Evolutionary conservation across 371 early-diverging fungal genomes (phyloP).

Genomic region (Mucor circinelloides): DNA sequence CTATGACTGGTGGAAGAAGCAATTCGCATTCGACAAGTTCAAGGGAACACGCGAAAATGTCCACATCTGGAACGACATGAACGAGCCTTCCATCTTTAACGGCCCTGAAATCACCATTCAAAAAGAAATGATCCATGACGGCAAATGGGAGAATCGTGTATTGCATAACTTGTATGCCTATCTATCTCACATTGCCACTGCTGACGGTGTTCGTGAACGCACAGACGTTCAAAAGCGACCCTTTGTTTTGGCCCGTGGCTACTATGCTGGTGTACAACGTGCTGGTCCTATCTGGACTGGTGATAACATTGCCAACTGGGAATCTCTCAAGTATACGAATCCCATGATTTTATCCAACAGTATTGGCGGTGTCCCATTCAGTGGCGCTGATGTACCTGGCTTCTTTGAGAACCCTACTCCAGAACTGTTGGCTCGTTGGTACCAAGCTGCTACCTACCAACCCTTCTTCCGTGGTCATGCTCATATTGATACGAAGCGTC

Average conservation of each 20-base stretch:
- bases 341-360: constrained; percentile 84
- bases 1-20: constrained; percentile 79
- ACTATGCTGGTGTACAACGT: constrained; percentile 87
- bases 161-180: constrained; percentile 89
- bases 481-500: constrained; percentile 92
- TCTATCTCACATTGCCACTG: constrained; percentile 61
- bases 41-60: constrained; percentile 74
- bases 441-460: constrained; percentile 87
- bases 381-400: constrained; percentile 92
- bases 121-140: constrained; percentile 84
- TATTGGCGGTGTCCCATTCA: constrained; percentile 76
- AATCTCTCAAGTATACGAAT: constrained; percentile 70
- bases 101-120: constrained; percentile 94
- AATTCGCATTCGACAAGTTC: constrained; percentile 73
- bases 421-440: constrained; percentile 87
- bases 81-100: constrained; percentile 90
- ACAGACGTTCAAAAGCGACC: constrained; percentile 67
- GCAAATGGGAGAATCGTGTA: constrained; percentile 82
- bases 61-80: constrained; percentile 96
- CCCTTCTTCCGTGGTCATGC: constrained; percentile 96
- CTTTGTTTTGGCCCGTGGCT: constrained; percentile 89
- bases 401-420: constrained; percentile 88
- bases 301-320: constrained; percentile 87
- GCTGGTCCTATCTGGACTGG: constrained; percentile 94
- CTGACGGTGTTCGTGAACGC: constrained; percentile 58